phyloP scores from a whole-genome alignment of 2,329 filamentous ascomycete species.

The Xylaria sp. region DNA sequence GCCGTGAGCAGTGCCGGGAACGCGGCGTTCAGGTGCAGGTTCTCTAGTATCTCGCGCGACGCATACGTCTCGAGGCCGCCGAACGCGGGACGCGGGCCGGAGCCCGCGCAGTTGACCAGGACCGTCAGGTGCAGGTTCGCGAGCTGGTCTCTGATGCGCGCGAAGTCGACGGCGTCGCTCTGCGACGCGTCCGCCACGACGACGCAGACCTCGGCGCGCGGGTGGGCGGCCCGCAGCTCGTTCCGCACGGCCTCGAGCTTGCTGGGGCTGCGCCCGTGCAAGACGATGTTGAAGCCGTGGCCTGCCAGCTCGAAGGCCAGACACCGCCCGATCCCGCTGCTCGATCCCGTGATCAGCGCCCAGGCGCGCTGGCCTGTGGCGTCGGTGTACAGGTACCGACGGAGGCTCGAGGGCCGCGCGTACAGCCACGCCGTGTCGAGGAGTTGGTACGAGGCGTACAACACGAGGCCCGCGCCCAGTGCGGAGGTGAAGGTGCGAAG shows the following conservation, averaged over 20 bases:
- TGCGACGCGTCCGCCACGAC: slow-evolving; percentile 50
- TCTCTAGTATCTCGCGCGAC: slow-evolving; percentile 44
- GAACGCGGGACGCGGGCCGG: slow-evolving; percentile 41
- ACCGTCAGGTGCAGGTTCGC: slow-evolving; percentile 50
- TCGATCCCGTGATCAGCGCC: slow-evolving; percentile 57
- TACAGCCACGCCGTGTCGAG: slow-evolving; percentile 28
- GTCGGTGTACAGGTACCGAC: slow-evolving; percentile 31
- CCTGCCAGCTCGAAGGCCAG: slow-evolving; percentile 54
- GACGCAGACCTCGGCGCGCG: slow-evolving; percentile 44
- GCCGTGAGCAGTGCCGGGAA: slow-evolving; percentile 30
- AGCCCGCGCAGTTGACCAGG: slow-evolving; percentile 59
- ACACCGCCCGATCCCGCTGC: slow-evolving; percentile 56
- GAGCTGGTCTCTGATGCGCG: slow-evolving; percentile 25
- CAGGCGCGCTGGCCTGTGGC: slow-evolving; percentile 39
- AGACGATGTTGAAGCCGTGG: slow-evolving; percentile 59
- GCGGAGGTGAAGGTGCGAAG: slow-evolving; percentile 22
- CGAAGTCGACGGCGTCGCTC: slow-evolving; percentile 21
- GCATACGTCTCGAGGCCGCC: slow-evolving; percentile 42
- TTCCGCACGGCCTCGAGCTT: slow-evolving; percentile 49
- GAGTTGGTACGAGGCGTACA: slow-evolving; percentile 25
- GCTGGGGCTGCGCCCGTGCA: slow-evolving; percentile 55
- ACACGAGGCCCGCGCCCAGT: slow-evolving; percentile 26
- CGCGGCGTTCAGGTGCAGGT: slow-evolving; percentile 49
- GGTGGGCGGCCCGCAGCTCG: slow-evolving; percentile 46
- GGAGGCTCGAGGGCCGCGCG: slow-evolving; percentile 25